These are phyloP conservation scores for Tricholoma terreum DNA, from an alignment of 768 basidiomycete species.

Conservation along the genomic window DNA sequence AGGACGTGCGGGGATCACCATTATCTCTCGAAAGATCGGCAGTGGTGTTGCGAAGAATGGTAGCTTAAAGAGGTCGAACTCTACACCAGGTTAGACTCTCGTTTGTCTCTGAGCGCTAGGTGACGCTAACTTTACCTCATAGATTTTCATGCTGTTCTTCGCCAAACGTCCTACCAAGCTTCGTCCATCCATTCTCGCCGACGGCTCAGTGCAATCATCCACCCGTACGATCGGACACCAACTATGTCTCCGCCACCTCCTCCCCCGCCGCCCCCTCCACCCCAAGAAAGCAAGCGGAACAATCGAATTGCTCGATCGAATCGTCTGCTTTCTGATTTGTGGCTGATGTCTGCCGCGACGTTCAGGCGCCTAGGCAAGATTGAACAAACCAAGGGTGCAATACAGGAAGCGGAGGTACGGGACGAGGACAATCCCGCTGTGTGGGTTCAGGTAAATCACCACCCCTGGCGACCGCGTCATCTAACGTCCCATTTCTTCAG, in stretches of 20 bases:
- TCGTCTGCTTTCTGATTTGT: constrained; percentile 76
- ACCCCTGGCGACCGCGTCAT: not conserved
- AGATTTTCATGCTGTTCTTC: constrained; percentile 72
- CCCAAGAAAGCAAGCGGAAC: constrained; percentile 35
- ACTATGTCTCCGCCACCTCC: constrained; percentile 38
- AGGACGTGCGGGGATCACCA: constrained; percentile 67
- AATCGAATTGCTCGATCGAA: constrained; percentile 55
- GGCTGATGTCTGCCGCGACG: constrained; percentile 93
- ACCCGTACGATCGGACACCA: constrained; percentile 33
- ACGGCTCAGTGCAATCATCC: constrained; percentile 49
- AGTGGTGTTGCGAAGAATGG: constrained; percentile 61
- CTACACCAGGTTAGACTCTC: constrained; percentile 58
- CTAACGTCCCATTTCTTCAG: constrained; percentile 32
- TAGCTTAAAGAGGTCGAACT: constrained; percentile 55
- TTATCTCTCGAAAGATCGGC: constrained; percentile 75
- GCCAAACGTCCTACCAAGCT: constrained; percentile 63
- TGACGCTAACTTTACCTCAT: not conserved
- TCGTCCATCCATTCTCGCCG: constrained; percentile 83
- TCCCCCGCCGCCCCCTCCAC: constrained; percentile 42
- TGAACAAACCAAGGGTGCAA: constrained; percentile 86
- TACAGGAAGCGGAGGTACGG: constrained; percentile 90
- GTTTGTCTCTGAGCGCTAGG: not conserved
- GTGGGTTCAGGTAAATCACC: constrained; percentile 83
- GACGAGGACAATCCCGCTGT: constrained; percentile 86
- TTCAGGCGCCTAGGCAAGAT: constrained; percentile 87